These are phyloP conservation scores for Pseudopediastrum boryanum DNA, from an alignment of 139 green algal genomes.

Conservation along the genomic window DNA sequence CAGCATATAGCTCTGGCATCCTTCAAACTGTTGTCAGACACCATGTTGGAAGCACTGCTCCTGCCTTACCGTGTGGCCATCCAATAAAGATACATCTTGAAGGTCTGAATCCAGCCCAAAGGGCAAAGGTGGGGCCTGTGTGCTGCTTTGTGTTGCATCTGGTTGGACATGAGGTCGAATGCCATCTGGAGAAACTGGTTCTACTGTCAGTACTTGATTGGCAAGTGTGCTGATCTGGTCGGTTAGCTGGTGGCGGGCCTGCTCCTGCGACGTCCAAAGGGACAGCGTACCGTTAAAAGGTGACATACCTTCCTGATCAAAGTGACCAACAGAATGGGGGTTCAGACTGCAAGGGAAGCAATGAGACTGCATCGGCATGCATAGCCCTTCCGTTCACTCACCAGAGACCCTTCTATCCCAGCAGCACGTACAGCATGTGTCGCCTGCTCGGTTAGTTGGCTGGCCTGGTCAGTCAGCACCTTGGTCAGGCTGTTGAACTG, in stretches of 20 bases:
- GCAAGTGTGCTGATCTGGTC: constrained; percentile 27
- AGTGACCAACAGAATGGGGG: background rate
- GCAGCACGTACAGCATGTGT: constrained; percentile 10
- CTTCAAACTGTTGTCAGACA: background rate
- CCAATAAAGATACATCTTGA: background rate
- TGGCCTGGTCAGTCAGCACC: no score
- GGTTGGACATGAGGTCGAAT: no score
- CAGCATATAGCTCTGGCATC: background rate
- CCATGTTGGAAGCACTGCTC: background rate
- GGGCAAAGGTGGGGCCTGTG: no score
- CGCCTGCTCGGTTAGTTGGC: constrained; percentile 24
- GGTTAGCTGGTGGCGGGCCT: constrained; percentile 5
- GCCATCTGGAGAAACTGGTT: no score
- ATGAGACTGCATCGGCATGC: background rate
- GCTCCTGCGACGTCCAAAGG: background rate
- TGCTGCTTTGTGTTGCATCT: background rate
- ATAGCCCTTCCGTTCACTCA: background rate
- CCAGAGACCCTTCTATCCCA: constrained; percentile 14
- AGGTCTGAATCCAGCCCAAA: background rate
- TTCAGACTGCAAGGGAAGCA: background rate
- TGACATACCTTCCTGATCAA: background rate
- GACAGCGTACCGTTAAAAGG: background rate
- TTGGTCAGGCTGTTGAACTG: no score
- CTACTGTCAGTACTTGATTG: constrained; percentile 20
- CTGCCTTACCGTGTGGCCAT: background rate